A percentile compares a stretch with the other conserved stretches of the same genome.
Evolutionary conservation across 108 stramenopile species (phyloP).

Genomic region (Cyclotella choctawhatcheeana): DNA sequence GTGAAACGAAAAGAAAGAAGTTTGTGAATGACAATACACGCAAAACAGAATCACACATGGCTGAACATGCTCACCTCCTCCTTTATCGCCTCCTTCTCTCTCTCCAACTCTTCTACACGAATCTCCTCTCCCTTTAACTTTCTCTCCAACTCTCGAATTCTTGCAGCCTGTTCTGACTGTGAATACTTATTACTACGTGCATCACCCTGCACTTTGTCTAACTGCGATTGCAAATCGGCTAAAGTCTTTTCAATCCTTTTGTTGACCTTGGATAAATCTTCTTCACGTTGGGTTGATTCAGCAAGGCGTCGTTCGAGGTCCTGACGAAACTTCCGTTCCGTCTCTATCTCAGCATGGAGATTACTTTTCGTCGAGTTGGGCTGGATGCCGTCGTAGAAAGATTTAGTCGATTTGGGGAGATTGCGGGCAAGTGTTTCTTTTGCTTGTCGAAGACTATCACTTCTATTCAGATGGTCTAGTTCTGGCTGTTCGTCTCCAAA

Average conservation of each 20-base stretch:
- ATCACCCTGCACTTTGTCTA: conserved; percentile 37
- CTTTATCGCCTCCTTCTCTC: conserved; percentile 45
- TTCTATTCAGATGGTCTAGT: not conserved
- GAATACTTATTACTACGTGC: conserved; percentile 37
- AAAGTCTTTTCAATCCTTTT: conserved; percentile 27
- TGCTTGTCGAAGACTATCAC: conserved; percentile 27
- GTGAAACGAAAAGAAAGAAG: not conserved
- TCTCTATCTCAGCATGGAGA: conserved; percentile 31
- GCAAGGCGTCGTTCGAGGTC: conserved; percentile 37
- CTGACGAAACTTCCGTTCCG: conserved; percentile 25
- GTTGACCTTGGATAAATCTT: conserved; percentile 38
- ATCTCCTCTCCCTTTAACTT: conserved; percentile 41
- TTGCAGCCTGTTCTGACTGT: conserved; percentile 33
- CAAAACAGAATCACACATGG: too few relatives aligned
- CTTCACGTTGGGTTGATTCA: conserved; percentile 33
- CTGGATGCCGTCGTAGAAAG: conserved; percentile 15
- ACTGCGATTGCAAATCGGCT: conserved; percentile 23
- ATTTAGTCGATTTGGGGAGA: conserved; percentile 6
- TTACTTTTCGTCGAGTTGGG: conserved; percentile 21
- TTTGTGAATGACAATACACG: too few relatives aligned
- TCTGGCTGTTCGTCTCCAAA: not conserved
- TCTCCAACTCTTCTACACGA: conserved; percentile 33
- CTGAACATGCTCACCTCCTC: conserved; percentile 25
- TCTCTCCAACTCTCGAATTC: conserved; percentile 39
- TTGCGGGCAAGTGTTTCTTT: conserved; percentile 17